Evolutionary conservation across 2,329 filamentous ascomycete genomes (phyloP), one percentile per base, ranked within the genome.

Genomic region (Neonectria punicea): DNA sequence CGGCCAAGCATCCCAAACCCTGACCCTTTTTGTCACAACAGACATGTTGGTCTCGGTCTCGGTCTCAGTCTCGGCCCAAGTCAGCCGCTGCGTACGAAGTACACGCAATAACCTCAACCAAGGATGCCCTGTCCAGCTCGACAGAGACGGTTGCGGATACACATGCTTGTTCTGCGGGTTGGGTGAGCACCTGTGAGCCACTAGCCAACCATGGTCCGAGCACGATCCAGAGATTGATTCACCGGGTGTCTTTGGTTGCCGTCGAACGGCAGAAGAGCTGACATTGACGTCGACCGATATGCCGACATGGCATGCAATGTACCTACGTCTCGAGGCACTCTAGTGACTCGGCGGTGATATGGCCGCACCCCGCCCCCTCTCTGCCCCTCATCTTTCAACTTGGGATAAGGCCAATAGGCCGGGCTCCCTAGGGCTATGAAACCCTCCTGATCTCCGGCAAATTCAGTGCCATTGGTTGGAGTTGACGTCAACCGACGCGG

Each of bases 131-230:
- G 61, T 58, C 61, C 49, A 58, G 55, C 47, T 58, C 30, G 25
- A 63, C 32, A 63, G 41, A 63, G 32, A 43, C 61, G 32, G 54
- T 58, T 58, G 61, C 32, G 54, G 54, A 51, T 43, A 63, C 60
- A 16, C 55, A 54, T 58, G 54, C 61, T 63, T 63, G 49, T 63
- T 63, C 61, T 58, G 54, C 49, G 49, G 61, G 49, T 49, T 53
- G 32, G 61, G 39, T 58, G 44, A 58, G 54, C 54, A 63, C 53
- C 34, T 53, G 39, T n/a, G 11, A 9, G 8, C n/a, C 18, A n/a
- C 49, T 39, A 20, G 39, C 36, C 59, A 62, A 57, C 47, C 39
- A 30, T 53, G 47, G 41, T 30, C 47, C 13, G 41, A 49, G 30
- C 47, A 58, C 30, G 36, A 58, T 51, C 30, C 47, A 50, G 32